Evolutionary conservation across 257 asterid genomes (phyloP).

Genomic region (Vinca minor): DNA sequence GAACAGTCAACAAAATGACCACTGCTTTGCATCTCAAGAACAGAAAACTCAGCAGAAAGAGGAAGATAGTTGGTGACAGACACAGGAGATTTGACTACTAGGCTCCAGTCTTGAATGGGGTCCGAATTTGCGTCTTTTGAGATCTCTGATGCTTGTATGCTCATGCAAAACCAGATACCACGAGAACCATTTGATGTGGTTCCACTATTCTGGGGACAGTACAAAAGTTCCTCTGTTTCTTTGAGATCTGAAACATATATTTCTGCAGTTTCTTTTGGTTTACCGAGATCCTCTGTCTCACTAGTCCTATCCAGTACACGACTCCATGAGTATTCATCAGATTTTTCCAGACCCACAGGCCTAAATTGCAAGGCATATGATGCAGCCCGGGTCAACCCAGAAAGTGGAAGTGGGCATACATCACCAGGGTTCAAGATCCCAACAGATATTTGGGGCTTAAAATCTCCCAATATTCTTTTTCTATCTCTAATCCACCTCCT

Average conservation of each 20-base stretch:
- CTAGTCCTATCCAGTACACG: slow-evolving; percentile 44
- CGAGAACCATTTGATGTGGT: slow-evolving; percentile 55
- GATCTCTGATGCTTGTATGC: slow-evolving; percentile 72
- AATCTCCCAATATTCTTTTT: slow-evolving; percentile 32
- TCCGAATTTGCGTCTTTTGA: slow-evolving; percentile 58
- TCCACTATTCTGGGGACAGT: slow-evolving; percentile 56
- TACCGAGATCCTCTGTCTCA: slow-evolving; percentile 39
- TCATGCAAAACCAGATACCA: slow-evolving; percentile 80
- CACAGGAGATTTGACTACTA: slow-evolving; percentile 68
- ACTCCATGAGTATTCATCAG: slow-evolving; percentile 69
- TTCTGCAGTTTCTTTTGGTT: slow-evolving; percentile 38
- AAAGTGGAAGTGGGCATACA: slow-evolving; percentile 61
- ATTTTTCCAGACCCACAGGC: slow-evolving; percentile 44
- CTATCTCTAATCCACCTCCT: slow-evolving; percentile 84
- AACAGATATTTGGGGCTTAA: slow-evolving; percentile 38
- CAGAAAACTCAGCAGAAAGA: slow-evolving; percentile 73
- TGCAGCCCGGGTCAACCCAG: slow-evolving; percentile 50
- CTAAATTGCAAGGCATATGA: slow-evolving; percentile 53
- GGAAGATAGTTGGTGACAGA: slow-evolving; percentile 77
- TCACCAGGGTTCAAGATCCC: slow-evolving; percentile 80
- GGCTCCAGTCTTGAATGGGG: slow-evolving; percentile 77
- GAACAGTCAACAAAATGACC: slow-evolving; percentile 74
- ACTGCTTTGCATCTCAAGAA: slow-evolving; percentile 78
- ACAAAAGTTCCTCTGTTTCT: slow-evolving; percentile 60
- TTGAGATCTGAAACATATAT: slow-evolving; percentile 58